Evolutionary conservation across 2,329 filamentous ascomycete species (phyloP).

Genomic region (Thermochaetoides dissita): DNA sequence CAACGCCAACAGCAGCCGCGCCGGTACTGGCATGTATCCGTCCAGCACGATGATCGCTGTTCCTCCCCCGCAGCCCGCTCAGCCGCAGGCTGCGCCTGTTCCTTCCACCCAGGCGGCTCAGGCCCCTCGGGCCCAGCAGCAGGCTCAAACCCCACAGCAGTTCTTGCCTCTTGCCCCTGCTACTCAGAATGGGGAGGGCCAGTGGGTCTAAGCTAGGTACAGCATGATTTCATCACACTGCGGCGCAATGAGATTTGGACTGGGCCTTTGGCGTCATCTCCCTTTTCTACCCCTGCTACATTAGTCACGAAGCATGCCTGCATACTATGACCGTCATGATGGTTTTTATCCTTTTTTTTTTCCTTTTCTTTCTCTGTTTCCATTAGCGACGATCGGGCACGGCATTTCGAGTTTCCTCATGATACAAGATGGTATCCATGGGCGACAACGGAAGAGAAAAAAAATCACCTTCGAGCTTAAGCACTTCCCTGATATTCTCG

Average conservation of each 20-base stretch:
- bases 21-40: slow-evolving; percentile 11
- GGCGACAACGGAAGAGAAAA: slow-evolving; percentile 9
- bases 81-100: no score
- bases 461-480: slow-evolving; percentile 13
- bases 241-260: slow-evolving; percentile 4
- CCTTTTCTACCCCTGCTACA: slow-evolving; percentile 14
- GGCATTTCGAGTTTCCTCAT: slow-evolving; percentile 12
- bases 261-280: slow-evolving; percentile 6
- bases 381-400: slow-evolving; percentile 15
- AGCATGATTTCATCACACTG: background rate
- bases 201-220: slow-evolving; percentile 15
- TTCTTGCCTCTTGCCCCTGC: slow-evolving; percentile 9
- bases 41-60: slow-evolving; percentile 10
- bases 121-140: slow-evolving; percentile 13
- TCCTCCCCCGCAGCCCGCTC: slow-evolving; percentile 11
- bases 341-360: background rate
- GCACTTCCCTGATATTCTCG: slow-evolving; percentile 6
- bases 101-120: slow-evolving; percentile 2
- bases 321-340: slow-evolving; percentile 17
- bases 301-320: slow-evolving; percentile 15
- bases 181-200: slow-evolving; percentile 17
- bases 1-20: slow-evolving; percentile 4
- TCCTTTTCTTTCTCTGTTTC: slow-evolving; percentile 14
- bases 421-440: slow-evolving; percentile 11
- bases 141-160: slow-evolving; percentile 12